Evolutionary conservation across 2,329 filamentous ascomycete genomes (phyloP), one percentile per base, ranked within the genome.

Genomic region (Ascochyta koolunga): DNA sequence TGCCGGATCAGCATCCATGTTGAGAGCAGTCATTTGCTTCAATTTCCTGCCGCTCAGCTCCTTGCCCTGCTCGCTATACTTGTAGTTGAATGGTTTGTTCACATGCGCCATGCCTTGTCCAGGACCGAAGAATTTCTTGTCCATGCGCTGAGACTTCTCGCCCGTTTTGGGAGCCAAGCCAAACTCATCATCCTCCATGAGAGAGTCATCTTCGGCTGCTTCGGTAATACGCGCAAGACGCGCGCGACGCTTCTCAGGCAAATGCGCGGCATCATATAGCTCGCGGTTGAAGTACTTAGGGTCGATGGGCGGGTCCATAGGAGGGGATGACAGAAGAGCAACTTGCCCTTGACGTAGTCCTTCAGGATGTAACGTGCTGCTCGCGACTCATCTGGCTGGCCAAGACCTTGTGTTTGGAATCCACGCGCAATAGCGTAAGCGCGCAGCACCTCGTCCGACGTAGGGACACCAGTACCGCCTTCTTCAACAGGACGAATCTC

Each of bases 271-370:
- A 68, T 96, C 89, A 76, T 98, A 98, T 4, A 98, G 86, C 54
- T 96, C 93, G 43, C 82, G 80, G 77, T 99, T 99, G 82, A 98
- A 99, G 48, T 88, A 85, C 42, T 79, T 78, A 0, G 86, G 80
- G 64, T 97, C 89, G 33, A 89, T 85, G 2, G 79, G 75, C 6
- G 81, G 78, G 25, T 87, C 83, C 4, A 78, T 78, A 0, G 93
- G 93, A 0, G 95, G 95, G 95, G 93, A 67, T 93, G 88, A 63
- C 92, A 95, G 78, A 89, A 98, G 5, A 98, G 83, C 0, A 99
- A 84, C 78, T 97, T 98, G 59, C 95, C 95, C 72, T 89, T 96
- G 64, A 99, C 95, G 69, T 98, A 99, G 78, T 99, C 95, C 74
- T 99, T 99, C 22, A 99, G 83, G 15, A 99, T 83, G 64, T 91